These are phyloP conservation scores for Pisolithus albus DNA, from an alignment of 768 basidiomycete species.

Conservation along the genomic window DNA sequence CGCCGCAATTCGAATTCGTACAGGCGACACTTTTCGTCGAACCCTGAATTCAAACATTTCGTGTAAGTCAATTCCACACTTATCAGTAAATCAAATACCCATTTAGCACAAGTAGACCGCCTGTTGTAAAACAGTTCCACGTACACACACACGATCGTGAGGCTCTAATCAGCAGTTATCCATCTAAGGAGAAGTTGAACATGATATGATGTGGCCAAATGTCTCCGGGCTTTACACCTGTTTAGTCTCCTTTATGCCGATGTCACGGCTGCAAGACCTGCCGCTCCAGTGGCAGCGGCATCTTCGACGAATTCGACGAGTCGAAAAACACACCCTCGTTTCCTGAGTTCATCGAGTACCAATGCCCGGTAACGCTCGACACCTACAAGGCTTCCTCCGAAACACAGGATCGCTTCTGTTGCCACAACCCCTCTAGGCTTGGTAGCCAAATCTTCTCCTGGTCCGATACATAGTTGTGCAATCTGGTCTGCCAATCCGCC, in stretches of 20 bases:
- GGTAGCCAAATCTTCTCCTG: slow-evolving; percentile 32
- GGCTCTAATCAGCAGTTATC: no score
- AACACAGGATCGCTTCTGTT: slow-evolving; percentile 54
- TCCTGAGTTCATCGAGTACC: slow-evolving; percentile 47
- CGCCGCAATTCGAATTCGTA: no score
- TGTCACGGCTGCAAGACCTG: slow-evolving; percentile 38
- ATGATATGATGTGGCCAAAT: neutral
- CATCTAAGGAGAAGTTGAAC: neutral
- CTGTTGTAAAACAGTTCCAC: no score
- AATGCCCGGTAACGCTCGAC: slow-evolving; percentile 51
- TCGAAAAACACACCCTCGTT: slow-evolving; percentile 56
- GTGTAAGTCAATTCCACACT: no score
- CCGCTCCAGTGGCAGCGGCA: slow-evolving; percentile 59
- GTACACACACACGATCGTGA: no score
- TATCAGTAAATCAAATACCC: no score
- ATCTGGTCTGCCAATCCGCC: slow-evolving; percentile 53
- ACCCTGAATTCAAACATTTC: no score
- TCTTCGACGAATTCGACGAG: slow-evolving; percentile 65
- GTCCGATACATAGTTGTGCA: slow-evolving; percentile 33
- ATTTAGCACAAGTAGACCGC: no score
- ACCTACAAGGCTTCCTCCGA: slow-evolving; percentile 75
- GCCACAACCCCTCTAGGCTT: slow-evolving; percentile 41
- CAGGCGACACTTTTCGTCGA: no score
- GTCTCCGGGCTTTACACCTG: neutral
- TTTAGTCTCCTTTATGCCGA: neutral